phyloP scores from a whole-genome alignment of 2,329 filamentous ascomycete genomes.

The Amesomyces nigricolor region DNA sequence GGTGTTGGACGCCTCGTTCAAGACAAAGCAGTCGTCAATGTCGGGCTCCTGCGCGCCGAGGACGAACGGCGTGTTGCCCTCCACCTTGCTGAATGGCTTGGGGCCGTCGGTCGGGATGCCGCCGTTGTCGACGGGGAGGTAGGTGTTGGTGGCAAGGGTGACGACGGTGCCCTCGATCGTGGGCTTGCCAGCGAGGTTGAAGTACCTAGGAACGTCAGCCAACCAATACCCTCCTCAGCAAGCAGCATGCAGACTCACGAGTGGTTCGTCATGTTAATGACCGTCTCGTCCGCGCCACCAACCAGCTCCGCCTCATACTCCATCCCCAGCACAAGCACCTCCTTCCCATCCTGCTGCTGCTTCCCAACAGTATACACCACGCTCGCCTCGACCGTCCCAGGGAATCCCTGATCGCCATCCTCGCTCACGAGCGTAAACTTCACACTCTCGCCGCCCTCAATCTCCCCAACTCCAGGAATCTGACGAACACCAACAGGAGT shows the following conservation, averaged over 20 bases:
- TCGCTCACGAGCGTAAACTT: constrained; percentile 61
- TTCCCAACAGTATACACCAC: constrained; percentile 75
- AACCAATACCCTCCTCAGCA: background rate
- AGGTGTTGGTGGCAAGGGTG: constrained; percentile 58
- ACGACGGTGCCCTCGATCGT: constrained; percentile 56
- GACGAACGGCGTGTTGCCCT: constrained; percentile 61
- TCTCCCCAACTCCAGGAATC: constrained; percentile 46
- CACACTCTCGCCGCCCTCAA: constrained; percentile 60
- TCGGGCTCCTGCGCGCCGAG: constrained; percentile 66
- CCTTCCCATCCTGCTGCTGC: constrained; percentile 50
- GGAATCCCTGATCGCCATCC: constrained; percentile 86
- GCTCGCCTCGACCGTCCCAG: constrained; percentile 71
- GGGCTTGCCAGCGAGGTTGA: constrained; percentile 53
- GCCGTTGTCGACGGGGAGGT: constrained; percentile 67
- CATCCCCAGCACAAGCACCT: constrained; percentile 68
- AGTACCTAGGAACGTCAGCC: constrained; percentile 44
- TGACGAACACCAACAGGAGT: constrained; percentile 47
- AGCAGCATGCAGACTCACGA: constrained; percentile 49
- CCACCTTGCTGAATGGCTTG: constrained; percentile 57
- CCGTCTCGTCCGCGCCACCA: constrained; percentile 72
- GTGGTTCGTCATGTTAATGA: constrained; percentile 92
- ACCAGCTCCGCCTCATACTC: constrained; percentile 87
- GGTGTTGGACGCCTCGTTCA: constrained; percentile 56
- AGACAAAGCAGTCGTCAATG: constrained; percentile 87
- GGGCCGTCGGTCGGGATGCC: constrained; percentile 71